Conservation (phyloP, 73 alveolate genomes). For the Paramecium biaurelia region DNA sequence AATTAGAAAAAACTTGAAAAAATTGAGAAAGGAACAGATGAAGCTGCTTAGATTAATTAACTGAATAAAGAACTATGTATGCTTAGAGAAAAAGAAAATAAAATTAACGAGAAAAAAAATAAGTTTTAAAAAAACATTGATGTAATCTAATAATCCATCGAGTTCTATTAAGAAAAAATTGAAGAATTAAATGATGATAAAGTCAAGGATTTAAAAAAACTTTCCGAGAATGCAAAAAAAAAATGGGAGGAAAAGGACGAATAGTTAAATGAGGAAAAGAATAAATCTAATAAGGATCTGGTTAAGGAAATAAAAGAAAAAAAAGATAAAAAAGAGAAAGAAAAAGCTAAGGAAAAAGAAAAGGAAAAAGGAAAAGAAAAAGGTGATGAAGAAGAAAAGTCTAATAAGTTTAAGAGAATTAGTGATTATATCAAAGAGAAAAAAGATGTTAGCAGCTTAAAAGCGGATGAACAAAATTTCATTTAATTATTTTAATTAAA, state of each 20-base stretch:
- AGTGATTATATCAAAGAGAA: constrained; percentile 12
- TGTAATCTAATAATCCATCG: neutral
- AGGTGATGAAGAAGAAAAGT: neutral
- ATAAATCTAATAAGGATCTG: neutral
- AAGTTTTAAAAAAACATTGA: neutral
- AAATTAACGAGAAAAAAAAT: neutral
- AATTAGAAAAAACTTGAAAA: neutral
- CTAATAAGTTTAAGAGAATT: neutral
- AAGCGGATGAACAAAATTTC: neutral
- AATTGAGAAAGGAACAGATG: neutral
- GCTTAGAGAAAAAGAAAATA: neutral
- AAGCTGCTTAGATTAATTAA: neutral
- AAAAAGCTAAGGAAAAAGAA: neutral
- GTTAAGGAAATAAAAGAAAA: neutral
- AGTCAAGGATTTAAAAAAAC: neutral
- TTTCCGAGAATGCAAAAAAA: neutral
- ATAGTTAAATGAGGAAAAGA: neutral
- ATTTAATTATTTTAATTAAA: neutral
- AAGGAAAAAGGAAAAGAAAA: neutral
- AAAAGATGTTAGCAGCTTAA: neutral
- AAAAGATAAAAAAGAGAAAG: neutral
- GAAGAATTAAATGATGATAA: neutral
- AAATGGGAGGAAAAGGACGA: neutral
- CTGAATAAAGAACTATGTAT: neutral
- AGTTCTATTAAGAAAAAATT: neutral